Conservation (phyloP, 1,284 basidiomycete species). For the Lentinus polychrous region DNA sequence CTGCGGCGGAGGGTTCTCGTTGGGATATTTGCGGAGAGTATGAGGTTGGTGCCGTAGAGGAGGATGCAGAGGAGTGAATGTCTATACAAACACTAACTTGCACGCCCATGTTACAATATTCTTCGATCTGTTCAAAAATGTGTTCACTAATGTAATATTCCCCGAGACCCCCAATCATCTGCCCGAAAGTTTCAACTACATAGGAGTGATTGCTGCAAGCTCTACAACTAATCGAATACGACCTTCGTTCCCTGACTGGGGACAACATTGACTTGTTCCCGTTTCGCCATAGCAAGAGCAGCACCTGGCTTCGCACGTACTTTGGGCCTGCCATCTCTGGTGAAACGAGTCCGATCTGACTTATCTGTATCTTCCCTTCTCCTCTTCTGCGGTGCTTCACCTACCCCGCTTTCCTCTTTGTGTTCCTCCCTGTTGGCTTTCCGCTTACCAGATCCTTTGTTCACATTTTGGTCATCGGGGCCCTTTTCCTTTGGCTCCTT, state of each 20-base stretch:
- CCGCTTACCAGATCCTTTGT: conserved; percentile 4
- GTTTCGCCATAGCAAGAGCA: conserved; percentile 81
- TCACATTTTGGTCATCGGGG: background rate
- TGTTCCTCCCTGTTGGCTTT: conserved; percentile 12
- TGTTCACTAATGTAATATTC: too few species aligned
- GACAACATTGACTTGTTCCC: conserved; percentile 82
- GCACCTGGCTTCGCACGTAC: conserved; percentile 79
- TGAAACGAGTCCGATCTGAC: background rate
- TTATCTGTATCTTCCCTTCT: conserved; percentile 5
- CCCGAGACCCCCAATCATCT: too few species aligned
- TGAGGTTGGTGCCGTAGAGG: conserved; percentile 69
- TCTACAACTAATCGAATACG: conserved; percentile 43
- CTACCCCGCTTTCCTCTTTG: conserved; percentile 6
- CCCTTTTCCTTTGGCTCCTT: conserved; percentile 20
- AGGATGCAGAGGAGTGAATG: background rate
- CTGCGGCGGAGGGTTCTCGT: conserved; percentile 77
- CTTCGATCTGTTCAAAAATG: too few species aligned
- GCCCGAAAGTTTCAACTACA: too few species aligned
- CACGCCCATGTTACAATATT: too few species aligned
- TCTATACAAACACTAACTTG: background rate
- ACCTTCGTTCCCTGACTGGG: conserved; percentile 79
- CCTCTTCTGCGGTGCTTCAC: conserved; percentile 8
- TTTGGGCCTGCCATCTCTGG: conserved; percentile 10
- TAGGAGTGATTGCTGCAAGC: too few species aligned
- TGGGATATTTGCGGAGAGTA: conserved; percentile 92